Percentiles rank a stretch among this genome's conserved stretches.
Conservation (phyloP, 2,329 filamentous ascomycete species). For the Parastagonospora nodorum region DNA sequence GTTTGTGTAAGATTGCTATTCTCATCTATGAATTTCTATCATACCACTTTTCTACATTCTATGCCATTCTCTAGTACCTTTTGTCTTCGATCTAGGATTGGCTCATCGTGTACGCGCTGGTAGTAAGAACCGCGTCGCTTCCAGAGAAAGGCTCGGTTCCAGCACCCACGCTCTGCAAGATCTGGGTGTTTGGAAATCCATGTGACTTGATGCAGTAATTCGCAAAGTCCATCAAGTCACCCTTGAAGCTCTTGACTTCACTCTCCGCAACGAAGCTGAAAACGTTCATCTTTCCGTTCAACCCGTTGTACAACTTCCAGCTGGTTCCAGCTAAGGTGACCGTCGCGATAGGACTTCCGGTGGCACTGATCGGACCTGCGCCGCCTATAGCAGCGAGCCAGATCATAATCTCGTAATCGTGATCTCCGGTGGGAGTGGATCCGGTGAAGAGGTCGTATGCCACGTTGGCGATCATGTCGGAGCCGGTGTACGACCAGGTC, state of each 20-base stretch:
- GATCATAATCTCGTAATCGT: constrained; percentile 70
- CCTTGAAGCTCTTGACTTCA: constrained; percentile 59
- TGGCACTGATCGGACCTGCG: constrained; percentile 64
- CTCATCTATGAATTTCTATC: background rate
- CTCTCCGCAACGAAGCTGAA: constrained; percentile 63
- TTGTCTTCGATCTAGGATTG: constrained; percentile 18
- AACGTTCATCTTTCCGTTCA: constrained; percentile 64
- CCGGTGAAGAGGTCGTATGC: constrained; percentile 67
- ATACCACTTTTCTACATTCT: background rate
- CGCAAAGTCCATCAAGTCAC: constrained; percentile 63
- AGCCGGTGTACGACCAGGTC: constrained; percentile 57
- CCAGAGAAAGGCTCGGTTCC: constrained; percentile 64
- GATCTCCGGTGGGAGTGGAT: constrained; percentile 50
- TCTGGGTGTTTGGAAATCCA: constrained; percentile 56
- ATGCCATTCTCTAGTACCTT: too few species aligned
- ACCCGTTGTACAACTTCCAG: constrained; percentile 67
- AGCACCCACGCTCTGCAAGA: constrained; percentile 58
- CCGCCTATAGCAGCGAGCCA: constrained; percentile 65
- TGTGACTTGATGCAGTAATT: constrained; percentile 59
- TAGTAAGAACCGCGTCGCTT: constrained; percentile 52
- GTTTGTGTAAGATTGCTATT: constrained; percentile 14
- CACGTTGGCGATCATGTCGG: constrained; percentile 60
- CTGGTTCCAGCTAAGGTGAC: constrained; percentile 58
- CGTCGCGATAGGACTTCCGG: constrained; percentile 59
- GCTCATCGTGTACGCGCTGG: constrained; percentile 46